A percentile compares a stretch with the other conserved stretches of the same genome.
Evolutionary conservation across 2,329 filamentous ascomycete species (phyloP).

Genomic region (Dactylonectria macrodidyma): DNA sequence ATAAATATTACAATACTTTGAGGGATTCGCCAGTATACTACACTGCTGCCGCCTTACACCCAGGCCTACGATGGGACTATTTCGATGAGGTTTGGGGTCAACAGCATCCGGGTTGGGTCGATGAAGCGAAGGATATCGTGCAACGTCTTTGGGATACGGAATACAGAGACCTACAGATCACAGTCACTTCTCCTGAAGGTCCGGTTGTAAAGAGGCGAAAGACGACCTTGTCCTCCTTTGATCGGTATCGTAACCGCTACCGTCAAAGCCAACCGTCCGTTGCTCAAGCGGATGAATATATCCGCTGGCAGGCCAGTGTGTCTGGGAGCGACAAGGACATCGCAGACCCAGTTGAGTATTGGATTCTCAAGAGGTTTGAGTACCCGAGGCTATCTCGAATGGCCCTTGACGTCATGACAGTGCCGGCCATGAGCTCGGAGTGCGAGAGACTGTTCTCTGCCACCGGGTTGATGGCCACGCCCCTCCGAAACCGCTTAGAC

Average conservation of each 20-base stretch:
- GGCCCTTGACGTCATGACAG: slow-evolving; percentile 32
- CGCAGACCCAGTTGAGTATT: slow-evolving; percentile 26
- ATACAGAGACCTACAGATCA: no score
- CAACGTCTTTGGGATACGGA: no score
- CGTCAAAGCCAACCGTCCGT: slow-evolving; percentile 1
- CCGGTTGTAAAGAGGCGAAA: no score
- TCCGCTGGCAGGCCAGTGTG: not conserved
- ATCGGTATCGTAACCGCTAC: no score
- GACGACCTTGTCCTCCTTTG: no score
- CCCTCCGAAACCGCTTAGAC: slow-evolving; percentile 17
- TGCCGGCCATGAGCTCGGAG: slow-evolving; percentile 32
- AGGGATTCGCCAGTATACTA: slow-evolving; percentile 16
- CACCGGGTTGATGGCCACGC: no score
- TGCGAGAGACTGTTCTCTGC: slow-evolving; percentile 33
- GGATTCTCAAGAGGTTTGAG: slow-evolving; percentile 14
- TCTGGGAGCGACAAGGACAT: slow-evolving; percentile 7
- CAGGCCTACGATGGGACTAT: slow-evolving; percentile 26
- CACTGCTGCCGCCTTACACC: slow-evolving; percentile 23
- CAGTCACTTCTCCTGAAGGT: no score
- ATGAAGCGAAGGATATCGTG: no score
- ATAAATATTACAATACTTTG: slow-evolving; percentile 26
- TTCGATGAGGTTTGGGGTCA: slow-evolving; percentile 25
- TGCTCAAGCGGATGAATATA: not conserved
- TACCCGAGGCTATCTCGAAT: no score
- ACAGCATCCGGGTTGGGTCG: slow-evolving; percentile 8